Evolutionary conservation across 768 basidiomycete species (phyloP).

Genomic region (Auriscalpium orientale): DNA sequence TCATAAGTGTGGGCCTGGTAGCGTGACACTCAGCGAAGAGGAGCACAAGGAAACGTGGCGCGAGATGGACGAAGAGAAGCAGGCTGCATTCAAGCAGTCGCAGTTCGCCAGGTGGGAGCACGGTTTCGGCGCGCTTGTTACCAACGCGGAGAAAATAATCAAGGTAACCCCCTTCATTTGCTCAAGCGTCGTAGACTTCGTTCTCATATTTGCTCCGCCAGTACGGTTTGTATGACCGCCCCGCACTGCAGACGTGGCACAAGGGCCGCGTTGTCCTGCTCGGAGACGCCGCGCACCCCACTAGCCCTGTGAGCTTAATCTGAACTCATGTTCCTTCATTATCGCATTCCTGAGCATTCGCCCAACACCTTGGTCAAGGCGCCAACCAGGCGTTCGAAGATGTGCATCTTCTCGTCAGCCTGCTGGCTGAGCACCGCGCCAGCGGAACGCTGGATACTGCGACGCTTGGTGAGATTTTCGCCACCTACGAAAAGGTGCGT

Average conservation of each 20-base stretch:
- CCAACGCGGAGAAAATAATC: slow-evolving; percentile 18
- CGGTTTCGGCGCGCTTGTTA: slow-evolving; percentile 20
- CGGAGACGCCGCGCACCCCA: slow-evolving; percentile 41
- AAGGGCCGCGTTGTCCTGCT: slow-evolving; percentile 34
- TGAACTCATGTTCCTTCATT: background rate
- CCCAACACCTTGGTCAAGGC: slow-evolving; percentile 39
- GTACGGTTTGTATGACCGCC: slow-evolving; percentile 39
- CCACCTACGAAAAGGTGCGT: slow-evolving; percentile 27
- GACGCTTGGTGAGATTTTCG: slow-evolving; percentile 24
- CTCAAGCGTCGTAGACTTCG: background rate
- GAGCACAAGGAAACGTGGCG: slow-evolving; percentile 37
- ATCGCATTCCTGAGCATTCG: background rate
- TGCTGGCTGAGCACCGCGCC: slow-evolving; percentile 27
- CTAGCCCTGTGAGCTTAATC: slow-evolving; percentile 31
- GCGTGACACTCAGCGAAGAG: slow-evolving; percentile 28
- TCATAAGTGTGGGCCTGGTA: slow-evolving; percentile 5
- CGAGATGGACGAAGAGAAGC: slow-evolving; percentile 24
- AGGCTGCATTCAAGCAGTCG: slow-evolving; percentile 17
- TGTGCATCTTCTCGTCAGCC: slow-evolving; percentile 27
- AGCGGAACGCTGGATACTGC: slow-evolving; percentile 20
- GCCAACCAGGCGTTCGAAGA: slow-evolving; percentile 41
- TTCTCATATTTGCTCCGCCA: slow-evolving; percentile 4
- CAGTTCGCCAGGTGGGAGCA: slow-evolving; percentile 19
- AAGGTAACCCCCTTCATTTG: slow-evolving; percentile 18
- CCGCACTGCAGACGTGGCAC: slow-evolving; percentile 33